phyloP scores from a whole-genome alignment of 371 early-diverging fungal species.

The Actinomucor elegans region DNA sequence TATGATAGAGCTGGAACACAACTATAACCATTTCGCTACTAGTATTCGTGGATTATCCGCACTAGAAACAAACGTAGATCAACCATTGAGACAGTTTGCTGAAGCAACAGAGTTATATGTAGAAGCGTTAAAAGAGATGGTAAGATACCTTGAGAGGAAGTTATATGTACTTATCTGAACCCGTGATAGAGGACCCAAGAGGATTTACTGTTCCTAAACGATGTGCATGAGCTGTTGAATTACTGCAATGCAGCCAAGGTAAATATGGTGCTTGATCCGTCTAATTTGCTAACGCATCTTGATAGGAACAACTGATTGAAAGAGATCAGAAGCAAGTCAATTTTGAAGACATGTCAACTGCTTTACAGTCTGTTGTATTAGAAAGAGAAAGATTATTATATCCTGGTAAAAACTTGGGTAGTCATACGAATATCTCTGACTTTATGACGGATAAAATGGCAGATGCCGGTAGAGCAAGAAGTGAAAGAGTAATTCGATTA shows the following conservation, averaged over 20 bases:
- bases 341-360: conserved; percentile 81
- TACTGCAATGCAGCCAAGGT: conserved; percentile 89
- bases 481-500: conserved; percentile 70
- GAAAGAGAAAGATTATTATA: conserved; percentile 64
- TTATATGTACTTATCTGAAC: too few species aligned
- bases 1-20: conserved; percentile 76
- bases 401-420: conserved; percentile 40
- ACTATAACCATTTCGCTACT: conserved; percentile 75
- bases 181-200: conserved; percentile 54
- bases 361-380: conserved; percentile 62
- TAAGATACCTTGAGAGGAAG: too few species aligned
- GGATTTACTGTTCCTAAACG: conserved; percentile 73
- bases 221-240: conserved; percentile 83
- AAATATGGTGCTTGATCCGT: too few species aligned
- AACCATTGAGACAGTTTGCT: conserved; percentile 74
- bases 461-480: conserved; percentile 72
- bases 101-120: conserved; percentile 68
- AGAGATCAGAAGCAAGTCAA: conserved; percentile 94
- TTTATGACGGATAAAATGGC: conserved; percentile 84
- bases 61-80: conserved; percentile 83
- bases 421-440: conserved; percentile 62
- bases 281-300: background rate
- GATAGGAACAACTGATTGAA: conserved; percentile 70
- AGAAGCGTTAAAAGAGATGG: conserved; percentile 68
- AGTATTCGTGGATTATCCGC: conserved; percentile 74